Conservation (phyloP, 2,329 filamentous ascomycete species). For the Cryphonectria carpinicola region DNA sequence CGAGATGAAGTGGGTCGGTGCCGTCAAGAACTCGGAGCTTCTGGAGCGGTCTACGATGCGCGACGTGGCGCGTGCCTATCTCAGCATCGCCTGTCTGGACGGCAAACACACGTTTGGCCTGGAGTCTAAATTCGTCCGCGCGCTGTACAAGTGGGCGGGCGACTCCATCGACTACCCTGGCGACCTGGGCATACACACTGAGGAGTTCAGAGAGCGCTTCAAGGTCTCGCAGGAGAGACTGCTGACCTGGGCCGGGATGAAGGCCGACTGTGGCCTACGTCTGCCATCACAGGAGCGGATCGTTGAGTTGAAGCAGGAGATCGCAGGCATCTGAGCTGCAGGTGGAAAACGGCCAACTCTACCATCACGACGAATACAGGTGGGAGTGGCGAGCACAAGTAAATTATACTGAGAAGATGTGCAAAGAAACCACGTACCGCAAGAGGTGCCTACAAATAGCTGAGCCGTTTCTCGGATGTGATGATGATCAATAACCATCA, state of each 20-base stretch:
- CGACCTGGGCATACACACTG: conserved; percentile 24
- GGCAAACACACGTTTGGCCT: conserved; percentile 32
- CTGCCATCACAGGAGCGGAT: conserved; percentile 11
- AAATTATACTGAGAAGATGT: not conserved
- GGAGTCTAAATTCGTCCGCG: conserved; percentile 31
- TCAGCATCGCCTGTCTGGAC: conserved; percentile 30
- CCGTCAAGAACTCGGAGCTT: conserved; percentile 21
- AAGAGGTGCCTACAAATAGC: not conserved
- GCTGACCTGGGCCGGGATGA: conserved; percentile 35
- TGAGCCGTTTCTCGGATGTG: too few relatives aligned
- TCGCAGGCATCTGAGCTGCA: not conserved
- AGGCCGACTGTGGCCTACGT: conserved; percentile 15
- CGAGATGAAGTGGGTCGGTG: conserved; percentile 24
- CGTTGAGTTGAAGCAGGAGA: conserved; percentile 12
- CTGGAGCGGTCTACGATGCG: conserved; percentile 30
- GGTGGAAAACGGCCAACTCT: not conserved
- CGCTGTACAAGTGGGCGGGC: conserved; percentile 31
- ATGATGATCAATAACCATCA: not conserved
- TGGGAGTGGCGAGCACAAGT: too few relatives aligned
- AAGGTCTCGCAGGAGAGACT: conserved; percentile 33
- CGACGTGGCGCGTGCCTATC: conserved; percentile 33
- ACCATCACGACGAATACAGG: not conserved
- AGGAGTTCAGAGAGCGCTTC: conserved; percentile 33
- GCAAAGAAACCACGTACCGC: too few relatives aligned
- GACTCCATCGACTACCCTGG: conserved; percentile 22